These are phyloP conservation scores for Cyclotella distinguenda DNA, from an alignment of 108 stramenopile species.

Conservation along the genomic window DNA sequence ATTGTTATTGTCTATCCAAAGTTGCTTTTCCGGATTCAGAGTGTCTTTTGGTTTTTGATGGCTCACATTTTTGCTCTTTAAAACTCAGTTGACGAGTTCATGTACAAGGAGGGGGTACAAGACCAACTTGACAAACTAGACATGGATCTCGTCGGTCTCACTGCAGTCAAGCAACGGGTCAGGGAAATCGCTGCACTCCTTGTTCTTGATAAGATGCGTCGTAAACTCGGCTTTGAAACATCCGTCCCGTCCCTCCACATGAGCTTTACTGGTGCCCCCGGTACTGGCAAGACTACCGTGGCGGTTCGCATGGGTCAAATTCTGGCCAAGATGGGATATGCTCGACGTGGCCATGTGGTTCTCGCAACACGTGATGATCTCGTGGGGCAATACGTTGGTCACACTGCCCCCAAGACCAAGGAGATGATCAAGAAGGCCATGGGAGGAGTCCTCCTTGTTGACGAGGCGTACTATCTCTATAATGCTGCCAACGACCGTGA, in stretches of 20 bases:
- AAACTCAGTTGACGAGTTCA: slow-evolving; percentile 93
- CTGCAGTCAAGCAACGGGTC: slow-evolving; percentile 94
- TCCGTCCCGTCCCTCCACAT: slow-evolving; percentile 97
- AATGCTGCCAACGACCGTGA: slow-evolving; percentile 97
- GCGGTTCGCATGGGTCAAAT: slow-evolving; percentile 98
- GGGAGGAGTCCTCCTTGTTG: slow-evolving; percentile 94
- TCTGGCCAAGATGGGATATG: slow-evolving; percentile 97
- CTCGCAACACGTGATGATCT: slow-evolving; percentile 97
- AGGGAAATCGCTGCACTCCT: slow-evolving; percentile 97
- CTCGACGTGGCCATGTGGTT: slow-evolving; percentile 94
- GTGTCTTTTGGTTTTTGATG: too few species aligned
- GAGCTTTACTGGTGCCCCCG: slow-evolving; percentile 97
- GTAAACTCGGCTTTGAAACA: slow-evolving; percentile 96
- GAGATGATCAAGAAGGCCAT: slow-evolving; percentile 99
- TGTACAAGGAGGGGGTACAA: slow-evolving; percentile 98
- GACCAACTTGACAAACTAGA: slow-evolving; percentile 95
- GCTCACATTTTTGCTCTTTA: too few species aligned
- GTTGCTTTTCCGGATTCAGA: too few species aligned
- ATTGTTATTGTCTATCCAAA: neutral
- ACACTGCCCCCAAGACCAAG: slow-evolving; percentile 99
- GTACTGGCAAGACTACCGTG: slow-evolving; percentile 98
- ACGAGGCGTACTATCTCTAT: slow-evolving; percentile 99
- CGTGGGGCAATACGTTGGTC: slow-evolving; percentile 98
- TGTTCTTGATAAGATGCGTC: slow-evolving; percentile 97
- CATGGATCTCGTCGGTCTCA: slow-evolving; percentile 89